Base-by-base conservation (phyloP, 495 filamentous ascomycete species). In the Penicillium psychrofluorescens region DNA sequence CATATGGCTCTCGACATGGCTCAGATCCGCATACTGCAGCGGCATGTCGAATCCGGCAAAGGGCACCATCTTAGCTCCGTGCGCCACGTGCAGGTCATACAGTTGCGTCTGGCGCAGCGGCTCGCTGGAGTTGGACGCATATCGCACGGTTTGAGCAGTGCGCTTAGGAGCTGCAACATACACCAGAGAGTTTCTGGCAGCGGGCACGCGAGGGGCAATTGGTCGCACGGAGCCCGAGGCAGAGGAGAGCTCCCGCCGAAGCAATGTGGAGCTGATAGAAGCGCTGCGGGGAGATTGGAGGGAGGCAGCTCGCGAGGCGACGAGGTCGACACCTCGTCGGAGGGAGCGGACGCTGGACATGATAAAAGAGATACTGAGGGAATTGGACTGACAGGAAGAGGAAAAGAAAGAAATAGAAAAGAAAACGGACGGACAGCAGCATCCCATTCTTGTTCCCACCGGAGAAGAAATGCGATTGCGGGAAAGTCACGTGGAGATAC, bases 11-110 rank as follows among this genome's bases (percentile, higher is more conserved):
- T 85, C 81, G 40, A 74, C 74, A 50, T 95, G 79, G 56, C 79
- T 78, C 46, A 87, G 72, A 48, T 82, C 81, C 16, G 71, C 58
- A 67, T 97, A 98, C 51, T 90, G 83, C 22, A 98, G 78, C 12
- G 92, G 94, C 92, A 98, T 97, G 41, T 75, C 72, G 69, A 81
- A 97, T 49, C 90, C 90, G 43, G 85, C 91, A 59, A 95, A 98
- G n/a, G 87, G 87, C 43, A 97, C 90, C 83, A 98, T 95, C 67
- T 94, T 95, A 35, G 76, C 92, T 51, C 88, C 88, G 58, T 86
- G 67, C 29, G 69, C 65, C 41, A 88, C 50, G 62, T 98, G 91
- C 16, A 97, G 70, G 54, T 90, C 81, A 68, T 94, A 83, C 34
- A 98, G 78, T 28, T 84, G 80, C 2, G 92, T 98, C 59, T 79